Percentiles rank a stretch among this genome's conserved stretches.
Conservation (phyloP, 2,329 filamentous ascomycete genomes). For the Exophiala viscosa region DNA sequence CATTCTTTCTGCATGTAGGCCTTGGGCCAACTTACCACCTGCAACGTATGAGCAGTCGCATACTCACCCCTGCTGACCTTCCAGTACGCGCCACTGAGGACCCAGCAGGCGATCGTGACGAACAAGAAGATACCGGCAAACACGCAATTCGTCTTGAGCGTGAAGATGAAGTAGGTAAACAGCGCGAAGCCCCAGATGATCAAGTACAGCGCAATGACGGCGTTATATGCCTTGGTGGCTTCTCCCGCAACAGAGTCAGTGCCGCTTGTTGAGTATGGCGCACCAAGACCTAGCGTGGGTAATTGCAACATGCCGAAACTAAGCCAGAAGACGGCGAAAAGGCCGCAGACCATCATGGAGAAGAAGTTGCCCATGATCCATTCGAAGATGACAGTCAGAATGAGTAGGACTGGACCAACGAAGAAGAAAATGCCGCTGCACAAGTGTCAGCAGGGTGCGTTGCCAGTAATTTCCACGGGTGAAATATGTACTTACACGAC, state of each 20-base stretch:
- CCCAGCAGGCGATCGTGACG: slow-evolving; percentile 23
- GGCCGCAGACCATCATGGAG: slow-evolving; percentile 27
- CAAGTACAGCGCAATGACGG: slow-evolving; percentile 26
- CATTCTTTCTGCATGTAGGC: background rate
- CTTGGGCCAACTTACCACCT: slow-evolving; percentile 18
- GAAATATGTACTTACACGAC: slow-evolving; percentile 20
- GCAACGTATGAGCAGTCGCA: slow-evolving; percentile 15
- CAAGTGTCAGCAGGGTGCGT: background rate
- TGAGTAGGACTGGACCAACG: slow-evolving; percentile 25
- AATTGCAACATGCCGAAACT: slow-evolving; percentile 26
- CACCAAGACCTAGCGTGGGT: slow-evolving; percentile 24
- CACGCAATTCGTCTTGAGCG: slow-evolving; percentile 26
- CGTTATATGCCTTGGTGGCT: slow-evolving; percentile 23
- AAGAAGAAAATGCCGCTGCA: slow-evolving; percentile 28
- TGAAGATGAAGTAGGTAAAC: slow-evolving; percentile 28
- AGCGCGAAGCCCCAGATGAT: slow-evolving; percentile 28
- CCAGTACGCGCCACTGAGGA: slow-evolving; percentile 27
- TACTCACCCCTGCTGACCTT: slow-evolving; percentile 26
- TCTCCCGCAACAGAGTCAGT: slow-evolving; percentile 19
- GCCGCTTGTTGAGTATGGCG: slow-evolving; percentile 21
- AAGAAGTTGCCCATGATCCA: slow-evolving; percentile 29
- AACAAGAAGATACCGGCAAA: slow-evolving; percentile 26
- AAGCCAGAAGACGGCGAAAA: slow-evolving; percentile 27
- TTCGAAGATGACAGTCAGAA: slow-evolving; percentile 24
- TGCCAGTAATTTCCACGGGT: background rate